Conservation (phyloP, 2,329 filamentous ascomycete genomes). For the Paecilomyces niveus region DNA sequence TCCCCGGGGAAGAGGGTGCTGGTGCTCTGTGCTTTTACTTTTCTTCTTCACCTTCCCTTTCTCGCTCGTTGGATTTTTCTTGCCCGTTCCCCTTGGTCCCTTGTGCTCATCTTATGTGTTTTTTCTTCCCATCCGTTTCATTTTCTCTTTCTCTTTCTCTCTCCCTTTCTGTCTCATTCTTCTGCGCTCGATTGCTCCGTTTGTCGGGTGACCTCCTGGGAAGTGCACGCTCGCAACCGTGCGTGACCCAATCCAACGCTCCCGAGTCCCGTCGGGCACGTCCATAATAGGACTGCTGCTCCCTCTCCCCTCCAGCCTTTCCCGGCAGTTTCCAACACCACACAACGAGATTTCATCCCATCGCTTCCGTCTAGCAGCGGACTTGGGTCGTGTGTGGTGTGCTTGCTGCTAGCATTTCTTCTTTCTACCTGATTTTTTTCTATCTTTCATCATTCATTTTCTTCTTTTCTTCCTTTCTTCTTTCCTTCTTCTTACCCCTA, state of each 20-base stretch:
- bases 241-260: neutral
- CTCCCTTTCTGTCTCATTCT: neutral
- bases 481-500: neutral
- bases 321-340: neutral
- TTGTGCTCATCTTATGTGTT: neutral
- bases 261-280: neutral
- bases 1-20: neutral
- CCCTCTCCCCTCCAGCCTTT: neutral
- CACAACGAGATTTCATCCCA: neutral
- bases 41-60: neutral
- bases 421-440: no score
- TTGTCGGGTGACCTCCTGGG: neutral
- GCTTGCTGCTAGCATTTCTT: neutral
- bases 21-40: neutral
- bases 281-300: neutral
- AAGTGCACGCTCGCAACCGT: neutral
- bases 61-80: neutral
- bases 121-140: neutral
- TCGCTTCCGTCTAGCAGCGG: neutral
- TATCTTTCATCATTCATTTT: slow-evolving; percentile 1
- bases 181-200: neutral
- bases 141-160: neutral
- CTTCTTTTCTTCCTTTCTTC: neutral
- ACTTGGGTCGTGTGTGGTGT: neutral
- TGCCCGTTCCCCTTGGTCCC: neutral